These are phyloP conservation scores for Kluyveromyces sp. DNA, from an alignment of 1,139 yeast genomes.

Conservation along the genomic window DNA sequence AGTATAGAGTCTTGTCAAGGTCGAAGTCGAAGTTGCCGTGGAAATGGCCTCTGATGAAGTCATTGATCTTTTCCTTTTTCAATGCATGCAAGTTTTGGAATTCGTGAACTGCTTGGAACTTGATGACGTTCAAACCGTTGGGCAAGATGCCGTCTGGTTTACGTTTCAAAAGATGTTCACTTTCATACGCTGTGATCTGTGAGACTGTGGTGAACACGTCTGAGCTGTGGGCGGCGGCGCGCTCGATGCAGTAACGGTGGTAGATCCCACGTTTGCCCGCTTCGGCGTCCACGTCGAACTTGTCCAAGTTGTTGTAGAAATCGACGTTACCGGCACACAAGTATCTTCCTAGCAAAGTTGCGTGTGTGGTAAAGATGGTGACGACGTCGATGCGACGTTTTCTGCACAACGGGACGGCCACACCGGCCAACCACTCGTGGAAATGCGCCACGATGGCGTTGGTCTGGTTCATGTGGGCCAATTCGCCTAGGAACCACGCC, in stretches of 20 bases:
- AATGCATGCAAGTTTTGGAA: conserved; percentile 93
- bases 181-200: conserved; percentile 90
- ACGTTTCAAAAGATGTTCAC: conserved; percentile 86
- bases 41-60: conserved; percentile 93
- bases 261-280: conserved; percentile 97
- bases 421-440: conserved; percentile 98
- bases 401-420: conserved; percentile 86
- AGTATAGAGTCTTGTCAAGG: conserved; percentile 85
- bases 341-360: conserved; percentile 89
- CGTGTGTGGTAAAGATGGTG: conserved; percentile 95
- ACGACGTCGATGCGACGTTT: conserved; percentile 89
- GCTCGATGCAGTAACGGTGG: conserved; percentile 92
- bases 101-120: conserved; percentile 96
- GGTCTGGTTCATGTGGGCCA: conserved; percentile 70
- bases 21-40: conserved; percentile 95
- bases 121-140: conserved; percentile 90
- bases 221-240: conserved; percentile 93
- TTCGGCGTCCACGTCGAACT: conserved; percentile 93
- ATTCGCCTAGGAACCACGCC: conserved; percentile 96
- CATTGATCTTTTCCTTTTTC: conserved; percentile 86
- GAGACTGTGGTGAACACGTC: conserved; percentile 98
- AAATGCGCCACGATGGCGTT: conserved; percentile 90
- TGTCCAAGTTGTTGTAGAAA: conserved; percentile 83
- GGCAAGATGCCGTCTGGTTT: conserved; percentile 98
- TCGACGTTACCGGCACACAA: conserved; percentile 81